Percentiles rank a stretch among this genome's conserved stretches.
phyloP scores from a whole-genome alignment of 371 early-diverging fungal species.

The Rhizopus arrhizus region DNA sequence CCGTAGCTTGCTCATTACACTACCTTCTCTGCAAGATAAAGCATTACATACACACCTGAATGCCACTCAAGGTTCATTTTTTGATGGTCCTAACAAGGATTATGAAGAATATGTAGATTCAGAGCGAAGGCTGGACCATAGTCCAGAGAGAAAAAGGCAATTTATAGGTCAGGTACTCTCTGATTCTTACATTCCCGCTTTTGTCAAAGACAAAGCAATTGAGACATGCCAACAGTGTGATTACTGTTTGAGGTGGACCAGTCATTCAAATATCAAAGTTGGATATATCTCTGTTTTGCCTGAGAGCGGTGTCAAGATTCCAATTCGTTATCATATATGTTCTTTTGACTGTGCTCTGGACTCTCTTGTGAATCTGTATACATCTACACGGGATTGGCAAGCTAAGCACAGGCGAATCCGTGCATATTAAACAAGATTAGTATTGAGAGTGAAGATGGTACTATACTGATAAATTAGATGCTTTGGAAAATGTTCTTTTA shows the following conservation, averaged over 20 bases:
- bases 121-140: constrained; percentile 10
- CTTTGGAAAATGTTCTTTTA: no score
- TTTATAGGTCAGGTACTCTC: constrained; percentile 8
- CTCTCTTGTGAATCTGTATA: constrained; percentile 17
- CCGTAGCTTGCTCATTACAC: not conserved
- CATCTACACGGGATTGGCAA: constrained; percentile 23
- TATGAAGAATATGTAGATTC: not conserved
- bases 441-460: no score
- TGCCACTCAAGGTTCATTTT: not conserved
- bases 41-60: constrained; percentile 29
- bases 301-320: constrained; percentile 28
- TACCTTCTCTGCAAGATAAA: not conserved
- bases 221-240: constrained; percentile 37
- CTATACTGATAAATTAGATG: no score
- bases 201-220: constrained; percentile 1
- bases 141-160: not conserved
- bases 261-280: constrained; percentile 26
- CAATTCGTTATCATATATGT: constrained; percentile 37
- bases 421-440: not conserved
- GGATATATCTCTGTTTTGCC: constrained; percentile 36
- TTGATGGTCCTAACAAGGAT: not conserved
- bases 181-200: constrained; percentile 1
- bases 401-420: constrained; percentile 1
- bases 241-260: constrained; percentile 35
- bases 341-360: constrained; percentile 32